Conservation (phyloP, 2,329 filamentous ascomycete genomes). For the Pezicula radicicola region DNA sequence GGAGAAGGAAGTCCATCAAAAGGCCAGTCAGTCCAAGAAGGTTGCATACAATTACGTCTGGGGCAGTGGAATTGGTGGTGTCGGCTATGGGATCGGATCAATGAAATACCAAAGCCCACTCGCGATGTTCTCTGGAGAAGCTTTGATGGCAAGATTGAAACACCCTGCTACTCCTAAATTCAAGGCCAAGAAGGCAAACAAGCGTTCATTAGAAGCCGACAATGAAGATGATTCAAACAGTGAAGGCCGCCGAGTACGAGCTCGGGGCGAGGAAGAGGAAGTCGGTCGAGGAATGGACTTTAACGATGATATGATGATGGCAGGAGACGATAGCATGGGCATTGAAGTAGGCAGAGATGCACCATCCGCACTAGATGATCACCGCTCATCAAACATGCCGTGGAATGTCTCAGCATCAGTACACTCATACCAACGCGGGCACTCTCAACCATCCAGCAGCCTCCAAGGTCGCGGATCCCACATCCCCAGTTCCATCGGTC, state of each 20-base stretch:
- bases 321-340: slow-evolving; percentile 45
- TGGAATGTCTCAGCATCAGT: slow-evolving; percentile 62
- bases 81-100: slow-evolving; percentile 43
- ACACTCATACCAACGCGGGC: slow-evolving; percentile 42
- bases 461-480: slow-evolving; percentile 12
- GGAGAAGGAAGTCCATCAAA: slow-evolving; percentile 37
- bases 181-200: slow-evolving; percentile 8
- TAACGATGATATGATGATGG: slow-evolving; percentile 34
- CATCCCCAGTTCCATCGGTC: slow-evolving; percentile 24
- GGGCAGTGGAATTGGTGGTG: slow-evolving; percentile 51
- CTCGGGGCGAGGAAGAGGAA: slow-evolving; percentile 31
- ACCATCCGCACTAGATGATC: slow-evolving; percentile 63
- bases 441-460: slow-evolving; percentile 16
- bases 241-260: slow-evolving; percentile 31
- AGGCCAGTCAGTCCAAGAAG: slow-evolving; percentile 50
- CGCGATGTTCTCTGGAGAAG: slow-evolving; percentile 54
- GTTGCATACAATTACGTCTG: slow-evolving; percentile 62
- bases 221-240: slow-evolving; percentile 20
- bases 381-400: slow-evolving; percentile 62
- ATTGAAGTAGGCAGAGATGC: slow-evolving; percentile 71
- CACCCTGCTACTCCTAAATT: slow-evolving; percentile 5
- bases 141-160: slow-evolving; percentile 39
- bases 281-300: slow-evolving; percentile 26
- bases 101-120: slow-evolving; percentile 44
- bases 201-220: slow-evolving; percentile 9